Base-by-base conservation (phyloP, 129 eudicot genomes). In the Flaveria trinervia region DNA sequence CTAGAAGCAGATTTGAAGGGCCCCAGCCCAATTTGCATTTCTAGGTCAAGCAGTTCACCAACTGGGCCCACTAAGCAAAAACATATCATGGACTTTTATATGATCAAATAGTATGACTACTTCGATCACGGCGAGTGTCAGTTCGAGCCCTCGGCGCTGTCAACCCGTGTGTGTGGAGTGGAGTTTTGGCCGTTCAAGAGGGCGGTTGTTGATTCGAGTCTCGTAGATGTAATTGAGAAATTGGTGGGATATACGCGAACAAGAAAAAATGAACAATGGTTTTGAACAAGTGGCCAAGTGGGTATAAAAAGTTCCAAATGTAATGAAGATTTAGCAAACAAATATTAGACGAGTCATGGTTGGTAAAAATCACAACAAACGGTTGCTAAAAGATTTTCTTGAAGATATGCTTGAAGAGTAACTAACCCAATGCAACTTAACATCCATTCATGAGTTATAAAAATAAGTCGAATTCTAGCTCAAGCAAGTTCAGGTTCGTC, bases 31-130 rank as follows among this genome's bases (percentile, higher is more conserved):
- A 20, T 23, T 73, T 80, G 75, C 79, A 74, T 66, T 73, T 80
- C 52, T 68, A 52, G 84, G 70, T 80, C 79, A 80, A 80, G 75
- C 51, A 59, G 79, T 66, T 80, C 79, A 80, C 74, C 84, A 80
- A 80, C 84, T 66, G 79, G 79, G 13, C 70, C 84, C 79, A 66
- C 75, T 28, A 25, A 41, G 61, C 61, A 51, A 66, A 39, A 65
- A 66, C 18, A 54, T 13, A 28, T 59, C 60, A 52, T 70, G 30
- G 46, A 23, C 60, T 69, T 11, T 55, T 44, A 56, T 20, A 20
- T 20, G 22, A 20, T 20, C 22, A 20, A 20, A 20, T 20, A 20
- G 22, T 20, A 20, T 20, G 22, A 20, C 22, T 20, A 20, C 22
- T 20, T 20, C 22, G 22, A 20, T 20, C 22, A 20, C 0, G 22